phyloP scores from a whole-genome alignment of 345 rosid species.

The Raphanus sativus region DNA sequence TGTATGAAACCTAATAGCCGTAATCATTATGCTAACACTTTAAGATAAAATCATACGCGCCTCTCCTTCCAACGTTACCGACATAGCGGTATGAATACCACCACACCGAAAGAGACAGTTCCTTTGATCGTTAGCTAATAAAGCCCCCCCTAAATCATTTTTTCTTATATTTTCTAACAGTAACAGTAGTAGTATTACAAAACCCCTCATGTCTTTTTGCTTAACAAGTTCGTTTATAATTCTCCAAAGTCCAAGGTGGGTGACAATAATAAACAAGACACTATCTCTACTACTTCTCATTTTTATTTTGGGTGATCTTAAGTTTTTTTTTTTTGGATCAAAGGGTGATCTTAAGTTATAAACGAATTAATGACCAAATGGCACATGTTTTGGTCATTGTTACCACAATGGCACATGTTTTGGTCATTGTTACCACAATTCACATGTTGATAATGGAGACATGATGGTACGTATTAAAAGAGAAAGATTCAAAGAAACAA shows the following conservation, averaged over 20 bases:
- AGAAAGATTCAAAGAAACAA: not conserved
- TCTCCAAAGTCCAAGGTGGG: not conserved
- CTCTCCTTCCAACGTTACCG: constrained; percentile 2
- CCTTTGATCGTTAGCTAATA: not conserved
- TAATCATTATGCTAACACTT: constrained; percentile 10
- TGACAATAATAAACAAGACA: not conserved
- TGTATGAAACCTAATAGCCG: not conserved
- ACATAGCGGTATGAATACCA: not conserved
- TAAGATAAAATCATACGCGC: not conserved
- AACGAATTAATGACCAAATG: not conserved
- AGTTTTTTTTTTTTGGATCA: no score
- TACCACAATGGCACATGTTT: not conserved
- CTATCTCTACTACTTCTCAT: not conserved
- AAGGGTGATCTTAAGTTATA: not conserved
- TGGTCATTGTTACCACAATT: no score
- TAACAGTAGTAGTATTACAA: not conserved
- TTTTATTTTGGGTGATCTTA: not conserved
- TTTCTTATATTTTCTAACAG: not conserved
- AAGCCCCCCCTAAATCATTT: not conserved
- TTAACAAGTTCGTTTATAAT: not conserved
- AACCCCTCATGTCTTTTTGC: not conserved
- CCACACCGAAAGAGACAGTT: constrained; percentile 5
- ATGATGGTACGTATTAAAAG: constrained; percentile 10
- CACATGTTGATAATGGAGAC: not conserved
- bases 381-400: not conserved